Base-by-base conservation (phyloP, 176 grass and related monocot species). In the Oryza rufipogon region DNA sequence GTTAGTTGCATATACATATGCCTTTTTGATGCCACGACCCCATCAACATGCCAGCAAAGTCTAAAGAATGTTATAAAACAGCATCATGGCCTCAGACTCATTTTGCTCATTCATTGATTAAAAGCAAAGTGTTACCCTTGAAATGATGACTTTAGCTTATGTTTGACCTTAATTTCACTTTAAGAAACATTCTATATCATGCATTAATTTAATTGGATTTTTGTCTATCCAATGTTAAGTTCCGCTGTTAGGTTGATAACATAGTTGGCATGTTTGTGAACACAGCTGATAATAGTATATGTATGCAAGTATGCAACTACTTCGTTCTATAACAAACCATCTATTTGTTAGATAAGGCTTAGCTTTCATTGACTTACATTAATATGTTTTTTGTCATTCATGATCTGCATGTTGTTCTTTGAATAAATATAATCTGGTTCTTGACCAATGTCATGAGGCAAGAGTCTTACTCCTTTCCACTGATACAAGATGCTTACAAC, bases 41-140 rank as follows among this genome's bases (percentile, higher is more conserved):
- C 70, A 69, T 81, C 47, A 87, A 84, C 87, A 84, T 89, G 77
- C 17, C 39, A 47, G 22, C 39, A 73, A 81, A 81, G 86, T 89
- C 69, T 81, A 89, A 85, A 81, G 45, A 89, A 70, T 63, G 79
- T 79, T 89, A 79, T 39, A 76, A 48, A 74, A 76, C 39, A 75
- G 74, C 60, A 83, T 83, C 66, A 86, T 72, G 76, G 66, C 36
- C 20, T 45, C 33, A 66, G 30, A n/a, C 71, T 48, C 61, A 77
- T 77, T 28, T 49, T 72, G 4, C 60, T 73, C 14, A 66, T 81
- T 64, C 68, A 58, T 52, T 69, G 54, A 58, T 47, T 80, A 72
- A 85, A 85, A 77, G 51, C 25, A 76, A 84, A 88, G 47, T 60
- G 56, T 26, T 66, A 19, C 6, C 8, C 67, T 26, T 2, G 78